A percentile compares a stretch with the other conserved stretches of the same genome.
These are phyloP conservation scores for Colletotrichum plurivorum DNA, from an alignment of 2,329 filamentous ascomycete species.

Conservation along the genomic window DNA sequence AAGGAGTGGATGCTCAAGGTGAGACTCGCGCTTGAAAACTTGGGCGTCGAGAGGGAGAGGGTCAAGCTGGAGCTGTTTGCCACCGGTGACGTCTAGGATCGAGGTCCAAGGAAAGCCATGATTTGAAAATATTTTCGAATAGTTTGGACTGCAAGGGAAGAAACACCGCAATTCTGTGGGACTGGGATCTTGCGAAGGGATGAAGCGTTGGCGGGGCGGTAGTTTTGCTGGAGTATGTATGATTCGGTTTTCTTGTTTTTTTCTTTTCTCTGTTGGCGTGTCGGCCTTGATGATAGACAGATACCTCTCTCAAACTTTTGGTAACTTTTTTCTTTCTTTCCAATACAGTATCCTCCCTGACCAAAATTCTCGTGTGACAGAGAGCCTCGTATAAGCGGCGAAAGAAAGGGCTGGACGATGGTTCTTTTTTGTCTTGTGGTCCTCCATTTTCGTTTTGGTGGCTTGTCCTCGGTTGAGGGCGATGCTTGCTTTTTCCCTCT, in stretches of 20 bases:
- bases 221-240: slow-evolving; percentile 3
- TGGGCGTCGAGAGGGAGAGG: slow-evolving; percentile 70
- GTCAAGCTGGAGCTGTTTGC: slow-evolving; percentile 79
- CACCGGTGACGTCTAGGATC: slow-evolving; percentile 61
- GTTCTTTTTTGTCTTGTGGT: slow-evolving; percentile 26
- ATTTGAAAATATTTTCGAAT: slow-evolving; percentile 10
- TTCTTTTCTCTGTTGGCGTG: background rate
- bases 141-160: background rate
- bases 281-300: slow-evolving; percentile 25
- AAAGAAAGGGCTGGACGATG: background rate
- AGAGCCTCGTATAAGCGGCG: background rate
- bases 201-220: slow-evolving; percentile 22
- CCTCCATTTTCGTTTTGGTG: background rate
- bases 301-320: slow-evolving; percentile 23
- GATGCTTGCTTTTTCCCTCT: slow-evolving; percentile 31
- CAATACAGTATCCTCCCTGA: background rate
- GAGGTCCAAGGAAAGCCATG: background rate
- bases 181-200: slow-evolving; percentile 35
- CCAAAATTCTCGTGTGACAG: background rate
- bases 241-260: background rate
- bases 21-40: slow-evolving; percentile 63
- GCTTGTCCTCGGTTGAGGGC: slow-evolving; percentile 14
- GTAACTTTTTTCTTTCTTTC: background rate
- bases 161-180: background rate
- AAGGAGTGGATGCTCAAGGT: slow-evolving; percentile 77